A percentile compares a stretch with the other conserved stretches of the same genome.
phyloP scores from a whole-genome alignment of 441 rosid genomes.

The Gossypium gossypioides region DNA sequence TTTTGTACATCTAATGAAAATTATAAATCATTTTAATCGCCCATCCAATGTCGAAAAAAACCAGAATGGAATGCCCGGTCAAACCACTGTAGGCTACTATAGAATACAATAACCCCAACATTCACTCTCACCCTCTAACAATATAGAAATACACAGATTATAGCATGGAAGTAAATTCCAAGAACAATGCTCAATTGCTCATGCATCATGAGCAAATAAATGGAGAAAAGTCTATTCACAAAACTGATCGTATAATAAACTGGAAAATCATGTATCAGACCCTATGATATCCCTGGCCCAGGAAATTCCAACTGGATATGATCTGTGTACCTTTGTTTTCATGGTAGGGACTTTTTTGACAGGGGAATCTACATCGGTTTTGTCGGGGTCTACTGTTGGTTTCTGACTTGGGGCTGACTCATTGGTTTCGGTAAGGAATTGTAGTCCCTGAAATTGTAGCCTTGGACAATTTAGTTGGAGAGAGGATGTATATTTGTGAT shows the following conservation, averaged over 20 bases:
- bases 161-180: background rate
- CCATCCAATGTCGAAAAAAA: too few relatives aligned
- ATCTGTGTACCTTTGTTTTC: constrained; percentile 54
- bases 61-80: background rate
- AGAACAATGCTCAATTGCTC: background rate
- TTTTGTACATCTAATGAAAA: background rate
- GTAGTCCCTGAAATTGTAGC: constrained; percentile 53
- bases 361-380: constrained; percentile 15
- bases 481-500: background rate
- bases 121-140: background rate
- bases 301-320: constrained; percentile 56
- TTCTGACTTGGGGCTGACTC: constrained; percentile 20
- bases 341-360: constrained; percentile 17
- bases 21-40: too few relatives aligned
- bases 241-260: background rate
- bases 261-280: constrained; percentile 16
- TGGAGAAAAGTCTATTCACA: background rate
- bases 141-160: background rate
- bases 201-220: background rate
- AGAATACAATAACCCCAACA: background rate
- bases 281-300: constrained; percentile 29
- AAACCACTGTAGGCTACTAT: background rate
- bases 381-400: constrained; percentile 11
- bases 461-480: background rate
- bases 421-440: constrained; percentile 48